These are phyloP conservation scores for Aspergillus sp. DNA, from an alignment of 2,329 filamentous ascomycete species.

Conservation along the genomic window DNA sequence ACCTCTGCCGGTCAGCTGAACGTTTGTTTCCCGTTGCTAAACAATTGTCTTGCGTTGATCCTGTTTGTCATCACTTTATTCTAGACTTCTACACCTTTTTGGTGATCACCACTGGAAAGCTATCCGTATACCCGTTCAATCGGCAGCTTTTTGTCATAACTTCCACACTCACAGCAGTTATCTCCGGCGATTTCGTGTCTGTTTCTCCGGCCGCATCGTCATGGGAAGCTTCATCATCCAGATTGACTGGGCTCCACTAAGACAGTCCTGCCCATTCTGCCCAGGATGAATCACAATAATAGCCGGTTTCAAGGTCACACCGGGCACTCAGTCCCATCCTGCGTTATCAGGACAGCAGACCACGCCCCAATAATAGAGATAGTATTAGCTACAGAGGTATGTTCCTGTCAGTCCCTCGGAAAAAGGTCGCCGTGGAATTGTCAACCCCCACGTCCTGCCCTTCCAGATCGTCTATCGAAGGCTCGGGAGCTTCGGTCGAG, in stretches of 20 bases:
- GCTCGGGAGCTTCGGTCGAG: background rate
- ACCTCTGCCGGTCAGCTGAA: constrained; percentile 1
- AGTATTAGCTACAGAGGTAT: background rate
- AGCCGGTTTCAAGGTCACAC: too few species aligned
- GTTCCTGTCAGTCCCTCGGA: background rate
- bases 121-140: too few species aligned
- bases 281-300: too few species aligned
- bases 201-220: too few species aligned
- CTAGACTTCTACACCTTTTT: background rate
- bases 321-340: background rate
- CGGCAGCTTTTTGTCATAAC: too few species aligned
- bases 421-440: background rate
- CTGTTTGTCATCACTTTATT: constrained; percentile 1
- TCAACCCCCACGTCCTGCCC: background rate
- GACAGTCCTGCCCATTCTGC: too few species aligned
- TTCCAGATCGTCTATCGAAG: constrained; percentile 2
- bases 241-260: too few species aligned
- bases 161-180: too few species aligned
- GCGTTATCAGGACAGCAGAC: background rate
- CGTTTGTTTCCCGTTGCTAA: background rate
- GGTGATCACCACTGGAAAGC: too few species aligned
- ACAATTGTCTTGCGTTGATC: background rate
- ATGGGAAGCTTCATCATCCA: too few species aligned
- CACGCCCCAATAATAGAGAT: too few species aligned
- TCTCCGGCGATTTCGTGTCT: too few species aligned